Base-by-base conservation (phyloP, 495 filamentous ascomycete species). In the Margaritispora aquatica region DNA sequence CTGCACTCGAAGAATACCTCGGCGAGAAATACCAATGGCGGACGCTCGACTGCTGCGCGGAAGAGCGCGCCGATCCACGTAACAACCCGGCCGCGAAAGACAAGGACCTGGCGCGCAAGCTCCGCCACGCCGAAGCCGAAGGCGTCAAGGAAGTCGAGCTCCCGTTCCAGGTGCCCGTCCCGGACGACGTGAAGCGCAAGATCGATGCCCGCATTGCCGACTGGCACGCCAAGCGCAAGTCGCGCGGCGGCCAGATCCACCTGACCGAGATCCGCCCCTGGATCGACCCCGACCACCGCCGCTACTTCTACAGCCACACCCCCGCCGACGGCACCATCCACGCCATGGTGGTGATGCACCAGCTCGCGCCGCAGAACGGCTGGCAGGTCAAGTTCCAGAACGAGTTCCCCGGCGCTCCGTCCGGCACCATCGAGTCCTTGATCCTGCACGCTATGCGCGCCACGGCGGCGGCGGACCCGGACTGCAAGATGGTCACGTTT, bases 321-420 rank as follows among this genome's bases (percentile, higher is more conserved):
- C 66, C 81, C 80, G 64, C 26, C 31, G 73, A 82, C 26, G 86
- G 86, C 63, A 80, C 75, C 57, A 83, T 94, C 63, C 81, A 78
- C 41, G 87, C 87, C 15, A 79, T 96, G 52, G 84, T 89, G 62
- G 83, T 88, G 34, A 70, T 96, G 60, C 86, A 85, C 57, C 85
- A 86, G 67, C 81, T 96, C 24, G 80, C 85, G 20, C 89, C 89
- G 0, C 69, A 79, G 31, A 82, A 92, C 63, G 89, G 89, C 56
- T 90, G 88, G 78, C 90, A 96, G 74, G 84, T 94, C 72, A 94
- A 96, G 74, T 93, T 89, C 72, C 85, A 84, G 44, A 81, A 94
- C 58, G 89, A 93, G 69, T 94, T 96, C 77, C 89, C 89, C 17
- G 81, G 80, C 19, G 78, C 88, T 2, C 88, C 89, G 2, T 86